Base-by-base conservation (phyloP, 768 basidiomycete genomes). In the Rhizopogon vesiculosus region DNA sequence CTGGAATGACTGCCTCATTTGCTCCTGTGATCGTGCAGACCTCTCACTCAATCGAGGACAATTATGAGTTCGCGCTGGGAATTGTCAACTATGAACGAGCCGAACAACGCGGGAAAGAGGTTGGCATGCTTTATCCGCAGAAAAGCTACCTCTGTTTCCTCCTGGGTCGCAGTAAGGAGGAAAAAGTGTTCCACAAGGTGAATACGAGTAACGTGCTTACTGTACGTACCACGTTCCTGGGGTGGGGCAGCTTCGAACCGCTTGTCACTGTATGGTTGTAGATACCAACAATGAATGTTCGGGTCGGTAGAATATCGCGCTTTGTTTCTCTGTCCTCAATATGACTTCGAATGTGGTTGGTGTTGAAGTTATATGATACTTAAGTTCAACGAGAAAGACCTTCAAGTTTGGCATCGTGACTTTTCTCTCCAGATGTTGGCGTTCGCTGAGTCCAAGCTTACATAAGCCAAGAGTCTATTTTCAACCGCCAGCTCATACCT, bases 61-160 rank as follows among this genome's bases (percentile, higher is more conserved):
- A 51, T 7, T 41, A 22, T 7, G 40, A 43, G 18, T 52, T 48
- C 10, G 29, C 15, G 13, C 43, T 55, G 41, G 55, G 49, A 19
- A 45, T 56, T 40, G 18, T 55, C 39, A 51, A 35, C 38, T 55
- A 51, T 28, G 54, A 51, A 19, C 29, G 12, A 46, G 7, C 12
- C 19, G n/a, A 15, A 12, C 28, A 1, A 9, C 2, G 9, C 7
- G 33, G 15, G 33, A 10, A 35, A 42, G 33, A 46, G 35, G 25
- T 15, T 3, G 42, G 43, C 1, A 18, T 54, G 3, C 19, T 54
- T 35, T n/a, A 29, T 15, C 53, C 52, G 16, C 43, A 54, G n/a
- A 35, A 33, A 42, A 12, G 38, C 22, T 38, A 54, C 38, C n/a
- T 54, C 18, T 54, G 44, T 25, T 25, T 54, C 22, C 53, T 54